Conservation (phyloP, 1,284 basidiomycete genomes). For the Phylloboletellus chloephorus region DNA sequence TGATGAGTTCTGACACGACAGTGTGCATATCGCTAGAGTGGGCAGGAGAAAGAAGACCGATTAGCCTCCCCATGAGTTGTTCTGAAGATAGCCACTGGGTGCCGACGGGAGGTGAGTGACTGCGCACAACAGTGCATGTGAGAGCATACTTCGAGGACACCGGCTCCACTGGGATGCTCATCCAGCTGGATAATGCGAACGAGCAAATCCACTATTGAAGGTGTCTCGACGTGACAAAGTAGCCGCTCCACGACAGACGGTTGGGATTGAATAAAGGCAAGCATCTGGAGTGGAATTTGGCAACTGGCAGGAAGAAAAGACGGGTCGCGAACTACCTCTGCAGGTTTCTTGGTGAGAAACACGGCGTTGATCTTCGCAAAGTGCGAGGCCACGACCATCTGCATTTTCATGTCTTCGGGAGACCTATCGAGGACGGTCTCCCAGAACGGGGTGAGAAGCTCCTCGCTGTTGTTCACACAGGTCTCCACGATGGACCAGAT, state of each 20-base stretch:
- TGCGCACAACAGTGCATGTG: constrained; percentile 23
- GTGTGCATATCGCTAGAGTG: constrained; percentile 78
- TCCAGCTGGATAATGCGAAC: constrained; percentile 92
- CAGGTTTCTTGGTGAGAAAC: constrained; percentile 83
- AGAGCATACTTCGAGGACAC: constrained; percentile 78
- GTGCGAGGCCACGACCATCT: constrained; percentile 73
- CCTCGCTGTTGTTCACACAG: constrained; percentile 68
- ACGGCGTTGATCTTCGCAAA: constrained; percentile 87
- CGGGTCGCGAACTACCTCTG: constrained; percentile 59
- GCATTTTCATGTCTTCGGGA: constrained; percentile 73
- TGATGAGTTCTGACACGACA: constrained; percentile 88
- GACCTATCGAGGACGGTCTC: constrained; percentile 79
- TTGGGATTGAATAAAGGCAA: constrained; percentile 83
- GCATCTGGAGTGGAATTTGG: constrained; percentile 62
- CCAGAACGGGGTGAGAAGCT: constrained; percentile 86
- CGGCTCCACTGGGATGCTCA: constrained; percentile 75
- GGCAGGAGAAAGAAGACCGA: constrained; percentile 79
- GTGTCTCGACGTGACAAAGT: constrained; percentile 81
- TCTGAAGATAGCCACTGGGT: constrained; percentile 83
- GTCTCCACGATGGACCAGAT: constrained; percentile 93
- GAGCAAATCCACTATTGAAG: constrained; percentile 89
- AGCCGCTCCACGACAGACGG: constrained; percentile 82
- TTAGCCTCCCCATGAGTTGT: constrained; percentile 76
- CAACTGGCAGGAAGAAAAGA: constrained; percentile 14
- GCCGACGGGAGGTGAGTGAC: constrained; percentile 22